Percentiles rank a stretch among this genome's conserved stretches.
Conservation (phyloP, 805 yeast species). For the Suhomyces prunicola region DNA sequence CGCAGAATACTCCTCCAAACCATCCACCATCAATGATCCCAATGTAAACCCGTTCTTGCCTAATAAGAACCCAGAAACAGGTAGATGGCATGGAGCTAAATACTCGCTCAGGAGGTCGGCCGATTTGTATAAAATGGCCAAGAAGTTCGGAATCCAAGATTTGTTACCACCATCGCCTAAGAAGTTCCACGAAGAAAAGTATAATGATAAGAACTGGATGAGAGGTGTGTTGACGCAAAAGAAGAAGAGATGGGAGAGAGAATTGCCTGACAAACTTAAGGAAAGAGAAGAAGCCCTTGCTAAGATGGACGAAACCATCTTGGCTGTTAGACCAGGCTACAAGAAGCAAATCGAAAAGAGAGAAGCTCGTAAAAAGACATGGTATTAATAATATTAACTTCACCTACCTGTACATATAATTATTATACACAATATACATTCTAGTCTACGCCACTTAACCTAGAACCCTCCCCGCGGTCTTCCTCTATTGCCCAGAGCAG, state of each 20-base stretch:
- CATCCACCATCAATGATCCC: slow-evolving; percentile 63
- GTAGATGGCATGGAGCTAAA: slow-evolving; percentile 71
- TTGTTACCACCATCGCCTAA: slow-evolving; percentile 69
- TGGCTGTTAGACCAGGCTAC: slow-evolving; percentile 54
- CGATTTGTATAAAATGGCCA: slow-evolving; percentile 78
- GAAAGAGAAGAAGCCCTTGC: slow-evolving; percentile 64
- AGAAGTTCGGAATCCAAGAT: slow-evolving; percentile 74
- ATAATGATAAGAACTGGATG: slow-evolving; percentile 63
- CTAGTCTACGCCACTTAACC: neutral
- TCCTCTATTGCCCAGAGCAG: slow-evolving; percentile 19
- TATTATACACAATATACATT: neutral
- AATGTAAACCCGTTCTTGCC: slow-evolving; percentile 85
- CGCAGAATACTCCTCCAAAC: slow-evolving; percentile 58
- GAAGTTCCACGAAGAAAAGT: slow-evolving; percentile 77
- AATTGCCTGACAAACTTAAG: slow-evolving; percentile 53
- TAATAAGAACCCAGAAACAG: slow-evolving; percentile 78
- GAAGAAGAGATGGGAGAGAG: slow-evolving; percentile 78
- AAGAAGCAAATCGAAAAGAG: slow-evolving; percentile 38
- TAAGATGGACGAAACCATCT: slow-evolving; percentile 61
- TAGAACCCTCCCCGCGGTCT: slow-evolving; percentile 3
- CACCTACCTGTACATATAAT: slow-evolving; percentile 2
- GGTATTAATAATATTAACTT: slow-evolving; percentile 20
- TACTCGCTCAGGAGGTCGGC: slow-evolving; percentile 80
- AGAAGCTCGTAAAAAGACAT: slow-evolving; percentile 32
- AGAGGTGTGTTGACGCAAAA: slow-evolving; percentile 76